Evolutionary conservation across 345 rosid species (phyloP).

Genomic region (Bruguiera gymnorhiza): DNA sequence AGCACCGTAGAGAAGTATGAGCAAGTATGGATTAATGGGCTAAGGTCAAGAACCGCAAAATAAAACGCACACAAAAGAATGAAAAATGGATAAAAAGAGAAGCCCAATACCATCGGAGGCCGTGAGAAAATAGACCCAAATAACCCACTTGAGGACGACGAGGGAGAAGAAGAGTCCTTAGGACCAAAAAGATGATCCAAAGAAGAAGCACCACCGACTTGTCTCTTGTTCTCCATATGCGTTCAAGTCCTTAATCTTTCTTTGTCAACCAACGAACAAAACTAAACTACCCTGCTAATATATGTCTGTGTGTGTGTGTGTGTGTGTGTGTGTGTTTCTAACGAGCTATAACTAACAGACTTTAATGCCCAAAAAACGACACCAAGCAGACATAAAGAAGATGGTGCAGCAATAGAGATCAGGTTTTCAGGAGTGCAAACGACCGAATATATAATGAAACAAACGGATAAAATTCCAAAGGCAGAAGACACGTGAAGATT

Average conservation of each 20-base stretch:
- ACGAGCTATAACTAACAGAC: constrained; percentile 23
- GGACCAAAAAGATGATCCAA: constrained; percentile 62
- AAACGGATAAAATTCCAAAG: constrained; percentile 9
- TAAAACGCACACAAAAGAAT: background rate
- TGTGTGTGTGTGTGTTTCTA: background rate
- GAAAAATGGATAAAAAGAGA: background rate
- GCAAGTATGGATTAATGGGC: background rate
- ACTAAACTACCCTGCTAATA: constrained; percentile 24
- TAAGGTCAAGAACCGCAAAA: background rate
- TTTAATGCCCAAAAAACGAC: constrained; percentile 16
- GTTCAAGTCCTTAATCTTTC: constrained; percentile 11
- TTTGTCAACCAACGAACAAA: constrained; percentile 45
- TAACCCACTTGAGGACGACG: constrained; percentile 28
- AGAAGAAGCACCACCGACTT: constrained; percentile 30
- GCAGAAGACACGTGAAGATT: constrained; percentile 36
- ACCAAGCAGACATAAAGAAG: constrained; percentile 4
- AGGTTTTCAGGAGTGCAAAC: constrained; percentile 27
- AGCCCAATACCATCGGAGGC: constrained; percentile 46
- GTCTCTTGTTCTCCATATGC: constrained; percentile 36
- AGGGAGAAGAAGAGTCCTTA: constrained; percentile 41
- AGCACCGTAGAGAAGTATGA: no score
- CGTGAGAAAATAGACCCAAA: constrained; percentile 54
- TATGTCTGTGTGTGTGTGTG: background rate
- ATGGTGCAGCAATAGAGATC: constrained; percentile 24
- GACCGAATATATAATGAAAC: background rate